A percentile compares a stretch with the other conserved stretches of the same genome.
Evolutionary conservation across 495 filamentous ascomycete genomes (phyloP).

Genomic region (Cenococcum geophilum): DNA sequence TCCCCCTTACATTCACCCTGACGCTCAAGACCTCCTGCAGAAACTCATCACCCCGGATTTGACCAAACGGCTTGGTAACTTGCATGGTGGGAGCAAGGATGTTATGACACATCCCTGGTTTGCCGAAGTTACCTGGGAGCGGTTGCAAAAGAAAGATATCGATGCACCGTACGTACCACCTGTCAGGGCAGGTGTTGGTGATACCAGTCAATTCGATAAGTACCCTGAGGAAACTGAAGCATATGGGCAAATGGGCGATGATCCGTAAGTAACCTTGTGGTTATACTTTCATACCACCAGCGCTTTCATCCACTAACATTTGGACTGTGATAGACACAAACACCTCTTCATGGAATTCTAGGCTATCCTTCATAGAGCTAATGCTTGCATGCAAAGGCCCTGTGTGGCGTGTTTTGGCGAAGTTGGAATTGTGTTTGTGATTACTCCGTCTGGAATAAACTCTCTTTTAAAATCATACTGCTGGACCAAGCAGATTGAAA

Average conservation of each 20-base stretch:
- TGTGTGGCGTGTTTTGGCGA: neutral
- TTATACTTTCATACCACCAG: neutral
- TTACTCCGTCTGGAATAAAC: no score
- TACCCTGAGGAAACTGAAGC: conserved; percentile 95
- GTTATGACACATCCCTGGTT: conserved; percentile 97
- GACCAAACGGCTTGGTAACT: conserved; percentile 89
- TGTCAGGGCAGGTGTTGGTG: conserved; percentile 83
- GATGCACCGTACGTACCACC: conserved; percentile 98
- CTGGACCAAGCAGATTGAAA: no score
- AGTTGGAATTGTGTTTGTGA: neutral
- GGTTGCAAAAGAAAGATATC: conserved; percentile 88
- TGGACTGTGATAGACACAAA: conserved; percentile 18
- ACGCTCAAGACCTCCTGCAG: conserved; percentile 86
- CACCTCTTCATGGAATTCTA: conserved; percentile 28
- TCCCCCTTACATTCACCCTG: conserved; percentile 87
- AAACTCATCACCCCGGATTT: conserved; percentile 90
- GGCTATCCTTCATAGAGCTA: neutral
- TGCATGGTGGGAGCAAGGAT: conserved; percentile 86
- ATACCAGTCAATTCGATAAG: conserved; percentile 95
- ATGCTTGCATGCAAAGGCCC: neutral
- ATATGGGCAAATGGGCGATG: conserved; percentile 70
- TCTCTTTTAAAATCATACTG: no score
- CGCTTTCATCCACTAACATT: conserved; percentile 8
- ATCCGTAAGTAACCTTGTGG: conserved; percentile 60
- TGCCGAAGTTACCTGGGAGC: conserved; percentile 94